Conservation (phyloP, 176 grass and related monocot genomes). For the Phyllostachys edulis region DNA sequence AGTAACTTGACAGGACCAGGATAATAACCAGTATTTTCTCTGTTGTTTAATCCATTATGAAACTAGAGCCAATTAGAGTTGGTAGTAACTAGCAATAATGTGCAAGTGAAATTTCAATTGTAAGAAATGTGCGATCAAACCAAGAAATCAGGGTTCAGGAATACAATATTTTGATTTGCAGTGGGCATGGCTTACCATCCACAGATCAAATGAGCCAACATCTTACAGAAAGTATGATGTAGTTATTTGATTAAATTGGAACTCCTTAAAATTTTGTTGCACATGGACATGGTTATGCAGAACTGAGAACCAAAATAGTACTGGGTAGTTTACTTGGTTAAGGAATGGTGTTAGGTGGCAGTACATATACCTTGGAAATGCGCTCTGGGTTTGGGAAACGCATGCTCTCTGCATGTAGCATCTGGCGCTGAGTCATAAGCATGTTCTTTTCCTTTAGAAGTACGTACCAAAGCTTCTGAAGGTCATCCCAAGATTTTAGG, state of each 20-base stretch:
- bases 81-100: neutral
- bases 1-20: neutral
- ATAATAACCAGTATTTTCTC: neutral
- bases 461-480: constrained; percentile 94
- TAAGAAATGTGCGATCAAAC: neutral
- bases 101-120: neutral
- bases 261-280: neutral
- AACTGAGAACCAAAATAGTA: neutral
- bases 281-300: neutral
- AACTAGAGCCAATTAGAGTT: constrained; percentile 8
- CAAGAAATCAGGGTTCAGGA: neutral
- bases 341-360: neutral
- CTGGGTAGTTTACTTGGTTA: neutral
- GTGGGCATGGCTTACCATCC: neutral
- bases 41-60: neutral
- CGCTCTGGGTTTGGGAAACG: constrained; percentile 82
- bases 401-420: constrained; percentile 73
- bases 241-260: neutral
- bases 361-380: constrained; percentile 74
- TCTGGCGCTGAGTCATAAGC: constrained; percentile 92
- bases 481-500: constrained; percentile 96
- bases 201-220: neutral
- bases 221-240: constrained; percentile 1
- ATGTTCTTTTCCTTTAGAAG: constrained; percentile 97
- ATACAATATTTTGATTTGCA: neutral